Evolutionary conservation across 192 early-diverging fungal species (phyloP).

Genomic region (Linnemannia zychae): DNA sequence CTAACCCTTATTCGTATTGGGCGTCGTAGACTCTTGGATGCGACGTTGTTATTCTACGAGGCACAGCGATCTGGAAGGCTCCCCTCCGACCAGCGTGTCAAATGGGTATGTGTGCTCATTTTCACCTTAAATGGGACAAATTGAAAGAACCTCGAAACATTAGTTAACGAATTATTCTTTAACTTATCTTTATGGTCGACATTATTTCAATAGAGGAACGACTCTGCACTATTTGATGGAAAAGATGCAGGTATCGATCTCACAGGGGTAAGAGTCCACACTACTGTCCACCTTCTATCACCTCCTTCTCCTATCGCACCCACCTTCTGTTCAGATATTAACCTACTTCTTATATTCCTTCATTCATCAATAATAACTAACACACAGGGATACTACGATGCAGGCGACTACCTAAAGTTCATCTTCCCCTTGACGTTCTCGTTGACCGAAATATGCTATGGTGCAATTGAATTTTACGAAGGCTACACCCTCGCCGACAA

Average conservation of each 20-base stretch:
- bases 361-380: background rate
- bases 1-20: background rate
- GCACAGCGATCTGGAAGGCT: conserved; percentile 66
- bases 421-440: conserved; percentile 64
- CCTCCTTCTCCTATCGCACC: background rate
- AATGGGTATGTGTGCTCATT: conserved; percentile 44
- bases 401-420: conserved; percentile 72
- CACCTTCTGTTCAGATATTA: background rate
- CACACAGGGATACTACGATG: conserved; percentile 58
- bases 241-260: conserved; percentile 55
- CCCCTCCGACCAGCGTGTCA: conserved; percentile 60
- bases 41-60: conserved; percentile 68
- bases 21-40: conserved; percentile 46
- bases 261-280: conserved; percentile 32
- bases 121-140: background rate
- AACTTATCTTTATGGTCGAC: background rate
- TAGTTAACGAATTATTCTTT: too few relatives aligned
- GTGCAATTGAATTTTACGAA: conserved; percentile 67
- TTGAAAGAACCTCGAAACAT: too few relatives aligned
- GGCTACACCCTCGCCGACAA: conserved; percentile 62
- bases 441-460: conserved; percentile 62
- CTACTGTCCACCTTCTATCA: background rate
- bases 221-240: conserved; percentile 59
- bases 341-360: too few relatives aligned
- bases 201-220: conserved; percentile 29